phyloP scores from a whole-genome alignment of 2,329 filamentous ascomycete species.

The Sporothrix mexicana region DNA sequence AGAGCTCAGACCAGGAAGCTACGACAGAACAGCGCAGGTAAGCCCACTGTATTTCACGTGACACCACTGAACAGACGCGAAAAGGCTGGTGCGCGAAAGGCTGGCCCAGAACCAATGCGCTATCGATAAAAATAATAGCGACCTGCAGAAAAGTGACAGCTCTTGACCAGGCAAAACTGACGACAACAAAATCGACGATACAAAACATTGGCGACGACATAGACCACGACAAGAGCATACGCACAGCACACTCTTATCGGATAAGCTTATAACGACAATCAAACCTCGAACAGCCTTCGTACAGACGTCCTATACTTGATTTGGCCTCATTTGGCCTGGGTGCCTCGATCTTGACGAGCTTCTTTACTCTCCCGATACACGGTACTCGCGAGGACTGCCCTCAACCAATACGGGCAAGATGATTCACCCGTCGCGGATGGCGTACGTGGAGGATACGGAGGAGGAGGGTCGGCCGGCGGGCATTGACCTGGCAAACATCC shows the following conservation, averaged over 20 bases:
- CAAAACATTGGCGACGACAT: neutral
- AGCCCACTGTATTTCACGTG: neutral
- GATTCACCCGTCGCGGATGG: slow-evolving; percentile 89
- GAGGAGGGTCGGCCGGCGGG: slow-evolving; percentile 61
- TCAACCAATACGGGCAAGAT: slow-evolving; percentile 44
- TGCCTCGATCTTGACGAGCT: slow-evolving; percentile 1
- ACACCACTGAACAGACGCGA: slow-evolving; percentile 1
- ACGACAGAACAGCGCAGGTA: neutral
- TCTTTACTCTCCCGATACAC: neutral
- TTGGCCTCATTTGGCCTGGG: neutral
- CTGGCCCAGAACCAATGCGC: neutral
- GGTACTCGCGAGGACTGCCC: neutral
- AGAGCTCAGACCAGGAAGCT: slow-evolving; percentile 5
- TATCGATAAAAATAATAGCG: slow-evolving; percentile 20
- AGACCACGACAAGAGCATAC: too few species aligned
- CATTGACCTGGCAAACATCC: slow-evolving; percentile 56
- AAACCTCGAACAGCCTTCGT: neutral
- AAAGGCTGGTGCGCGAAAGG: neutral
- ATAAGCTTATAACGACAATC: neutral
- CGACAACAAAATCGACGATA: slow-evolving; percentile 2
- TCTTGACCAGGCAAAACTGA: neutral
- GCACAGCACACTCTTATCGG: too few species aligned
- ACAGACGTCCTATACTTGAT: too few species aligned
- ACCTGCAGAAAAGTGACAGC: slow-evolving; percentile 19
- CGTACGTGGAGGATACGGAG: slow-evolving; percentile 87